These are phyloP conservation scores for Aureobasidium sp. DNA, from an alignment of 2,329 filamentous ascomycete genomes.

Conservation along the genomic window DNA sequence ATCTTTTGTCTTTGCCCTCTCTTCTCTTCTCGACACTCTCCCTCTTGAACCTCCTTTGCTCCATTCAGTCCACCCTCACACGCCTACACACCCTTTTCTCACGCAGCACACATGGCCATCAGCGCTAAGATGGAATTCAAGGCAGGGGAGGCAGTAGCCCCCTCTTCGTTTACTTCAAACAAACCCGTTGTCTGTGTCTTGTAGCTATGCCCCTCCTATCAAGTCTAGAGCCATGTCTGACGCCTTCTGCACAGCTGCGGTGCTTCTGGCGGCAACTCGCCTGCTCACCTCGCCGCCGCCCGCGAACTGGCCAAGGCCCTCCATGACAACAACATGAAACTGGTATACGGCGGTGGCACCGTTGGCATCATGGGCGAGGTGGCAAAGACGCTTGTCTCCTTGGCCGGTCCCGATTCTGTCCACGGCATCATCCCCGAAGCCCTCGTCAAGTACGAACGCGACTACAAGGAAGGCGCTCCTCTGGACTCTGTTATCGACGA, in stretches of 20 bases:
- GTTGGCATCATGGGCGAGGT: slow-evolving; percentile 93
- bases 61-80: neutral
- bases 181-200: slow-evolving; percentile 78
- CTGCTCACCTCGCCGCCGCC: slow-evolving; percentile 69
- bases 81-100: neutral
- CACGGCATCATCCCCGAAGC: slow-evolving; percentile 91
- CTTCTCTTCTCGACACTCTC: neutral
- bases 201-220: slow-evolving; percentile 31
- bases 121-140: slow-evolving; percentile 12
- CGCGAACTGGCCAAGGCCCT: slow-evolving; percentile 64
- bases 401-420: slow-evolving; percentile 71
- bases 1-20: neutral
- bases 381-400: slow-evolving; percentile 72
- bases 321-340: slow-evolving; percentile 65
- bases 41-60: neutral
- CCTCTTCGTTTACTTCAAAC: slow-evolving; percentile 23
- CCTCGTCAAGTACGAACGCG: slow-evolving; percentile 67
- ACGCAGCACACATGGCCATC: slow-evolving; percentile 11
- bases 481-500: slow-evolving; percentile 48
- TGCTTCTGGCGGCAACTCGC: slow-evolving; percentile 62
- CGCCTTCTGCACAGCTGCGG: slow-evolving; percentile 57
- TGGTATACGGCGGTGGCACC: slow-evolving; percentile 94
- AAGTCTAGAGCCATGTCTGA: slow-evolving; percentile 5
- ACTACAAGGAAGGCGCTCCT: slow-evolving; percentile 44
- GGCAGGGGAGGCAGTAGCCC: neutral